These are phyloP conservation scores for Discostella stelligeroides DNA, from an alignment of 108 stramenopile species.

Conservation along the genomic window DNA sequence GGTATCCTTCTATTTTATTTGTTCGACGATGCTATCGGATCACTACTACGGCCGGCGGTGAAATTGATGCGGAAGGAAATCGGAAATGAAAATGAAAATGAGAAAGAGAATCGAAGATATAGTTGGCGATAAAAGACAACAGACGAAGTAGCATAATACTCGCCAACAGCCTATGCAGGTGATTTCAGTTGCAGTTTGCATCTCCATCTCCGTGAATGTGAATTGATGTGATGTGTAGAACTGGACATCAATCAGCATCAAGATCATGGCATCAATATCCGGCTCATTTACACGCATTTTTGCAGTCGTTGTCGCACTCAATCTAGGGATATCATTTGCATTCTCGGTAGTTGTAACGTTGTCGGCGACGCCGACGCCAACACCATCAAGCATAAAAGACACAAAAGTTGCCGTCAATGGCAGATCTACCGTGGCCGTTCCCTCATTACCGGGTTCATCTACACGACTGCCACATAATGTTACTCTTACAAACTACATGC, in stretches of 20 bases:
- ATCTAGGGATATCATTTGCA: constrained; percentile 5
- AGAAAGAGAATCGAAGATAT: no score
- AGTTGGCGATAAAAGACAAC: no score
- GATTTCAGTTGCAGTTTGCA: no score
- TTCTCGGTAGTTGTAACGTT: constrained; percentile 3
- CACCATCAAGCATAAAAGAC: constrained; percentile 13
- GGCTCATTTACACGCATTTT: background rate
- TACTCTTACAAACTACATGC: constrained; percentile 47
- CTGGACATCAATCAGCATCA: background rate
- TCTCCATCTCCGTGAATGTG: no score
- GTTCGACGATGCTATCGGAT: no score
- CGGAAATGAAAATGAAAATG: no score
- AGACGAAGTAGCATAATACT: no score
- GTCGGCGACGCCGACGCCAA: background rate
- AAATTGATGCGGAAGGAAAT: background rate
- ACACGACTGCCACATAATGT: constrained; percentile 14
- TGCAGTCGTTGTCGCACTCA: constrained; percentile 1
- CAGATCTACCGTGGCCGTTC: constrained; percentile 19
- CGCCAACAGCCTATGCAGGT: no score
- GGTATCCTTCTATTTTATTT: background rate
- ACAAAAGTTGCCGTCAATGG: constrained; percentile 38
- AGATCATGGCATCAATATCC: background rate
- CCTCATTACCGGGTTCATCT: constrained; percentile 3
- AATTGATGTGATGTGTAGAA: no score
- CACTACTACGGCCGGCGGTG: no score